A percentile compares a stretch with the other conserved stretches of the same genome.
phyloP scores from a whole-genome alignment of 306 rosid species.

The Cucurbita argyrosperma region DNA sequence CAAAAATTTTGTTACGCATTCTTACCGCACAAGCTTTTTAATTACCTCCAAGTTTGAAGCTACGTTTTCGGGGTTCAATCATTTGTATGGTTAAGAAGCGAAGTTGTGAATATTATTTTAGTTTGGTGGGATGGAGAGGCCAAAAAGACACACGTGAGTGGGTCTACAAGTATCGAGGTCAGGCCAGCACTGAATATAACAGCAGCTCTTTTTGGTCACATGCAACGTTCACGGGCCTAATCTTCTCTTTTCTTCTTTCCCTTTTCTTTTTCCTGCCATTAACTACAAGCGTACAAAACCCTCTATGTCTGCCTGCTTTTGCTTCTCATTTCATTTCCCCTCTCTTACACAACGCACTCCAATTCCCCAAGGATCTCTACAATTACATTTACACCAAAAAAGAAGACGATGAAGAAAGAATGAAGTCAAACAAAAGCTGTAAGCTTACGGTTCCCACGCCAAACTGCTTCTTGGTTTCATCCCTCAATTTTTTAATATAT shows the following conservation, averaged over 20 bases:
- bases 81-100: slow-evolving; percentile 3
- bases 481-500: background rate
- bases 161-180: slow-evolving; percentile 59
- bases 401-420: background rate
- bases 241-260: slow-evolving; percentile 1
- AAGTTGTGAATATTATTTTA: slow-evolving; percentile 1
- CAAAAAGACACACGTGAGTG: slow-evolving; percentile 78
- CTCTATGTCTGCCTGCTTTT: background rate
- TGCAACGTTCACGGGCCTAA: slow-evolving; percentile 91
- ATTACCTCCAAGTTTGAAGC: background rate
- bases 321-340: background rate
- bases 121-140: slow-evolving; percentile 31
- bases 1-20: background rate
- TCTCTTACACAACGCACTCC: background rate
- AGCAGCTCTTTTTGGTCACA: slow-evolving; percentile 80
- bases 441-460: background rate
- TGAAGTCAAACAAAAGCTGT: background rate
- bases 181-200: slow-evolving; percentile 71
- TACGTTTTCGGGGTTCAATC: background rate
- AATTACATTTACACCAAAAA: background rate
- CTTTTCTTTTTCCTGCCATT: background rate
- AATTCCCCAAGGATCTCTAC: background rate
- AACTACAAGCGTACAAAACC: slow-evolving; percentile 6
- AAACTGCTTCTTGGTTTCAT: background rate
- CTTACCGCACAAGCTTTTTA: background rate